Conservation (phyloP, 148 eudicot genomes). For the Cornus kousa region DNA sequence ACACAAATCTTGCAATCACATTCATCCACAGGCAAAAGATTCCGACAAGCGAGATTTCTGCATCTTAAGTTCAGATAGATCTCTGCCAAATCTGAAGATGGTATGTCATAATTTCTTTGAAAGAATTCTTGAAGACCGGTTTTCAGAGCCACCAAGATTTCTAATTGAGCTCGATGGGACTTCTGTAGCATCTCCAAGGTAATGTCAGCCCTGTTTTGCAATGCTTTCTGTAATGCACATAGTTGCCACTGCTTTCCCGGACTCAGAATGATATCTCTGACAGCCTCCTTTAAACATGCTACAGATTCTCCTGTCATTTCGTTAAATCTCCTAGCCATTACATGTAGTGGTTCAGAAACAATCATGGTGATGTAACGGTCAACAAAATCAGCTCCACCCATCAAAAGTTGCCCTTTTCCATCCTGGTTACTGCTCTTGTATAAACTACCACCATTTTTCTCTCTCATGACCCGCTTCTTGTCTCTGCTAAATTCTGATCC, state of each 20-base stretch:
- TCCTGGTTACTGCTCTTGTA: constrained; percentile 39
- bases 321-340: constrained; percentile 57
- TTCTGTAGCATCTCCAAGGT: constrained; percentile 62
- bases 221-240: constrained; percentile 55
- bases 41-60: constrained; percentile 69
- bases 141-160: constrained; percentile 67
- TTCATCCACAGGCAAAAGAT: constrained; percentile 85
- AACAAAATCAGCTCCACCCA: constrained; percentile 55
- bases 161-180: constrained; percentile 67
- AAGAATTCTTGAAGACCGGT: constrained; percentile 65
- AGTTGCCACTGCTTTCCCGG: constrained; percentile 56
- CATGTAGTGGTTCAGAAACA: constrained; percentile 69
- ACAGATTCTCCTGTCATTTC: constrained; percentile 62
- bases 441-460: constrained; percentile 51
- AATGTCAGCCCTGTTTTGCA: constrained; percentile 68
- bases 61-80: constrained; percentile 76
- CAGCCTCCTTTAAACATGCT: constrained; percentile 55
- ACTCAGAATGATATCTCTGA: constrained; percentile 54
- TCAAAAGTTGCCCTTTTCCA: constrained; percentile 37
- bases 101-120: constrained; percentile 41
- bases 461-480: constrained; percentile 40
- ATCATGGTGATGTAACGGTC: constrained; percentile 64
- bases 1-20: constrained; percentile 89
- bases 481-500: constrained; percentile 59
- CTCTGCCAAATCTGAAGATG: constrained; percentile 72